Percentiles rank a stretch among this genome's conserved stretches.
phyloP scores from a whole-genome alignment of 1,284 basidiomycete genomes.

The Stereum hirsutum region DNA sequence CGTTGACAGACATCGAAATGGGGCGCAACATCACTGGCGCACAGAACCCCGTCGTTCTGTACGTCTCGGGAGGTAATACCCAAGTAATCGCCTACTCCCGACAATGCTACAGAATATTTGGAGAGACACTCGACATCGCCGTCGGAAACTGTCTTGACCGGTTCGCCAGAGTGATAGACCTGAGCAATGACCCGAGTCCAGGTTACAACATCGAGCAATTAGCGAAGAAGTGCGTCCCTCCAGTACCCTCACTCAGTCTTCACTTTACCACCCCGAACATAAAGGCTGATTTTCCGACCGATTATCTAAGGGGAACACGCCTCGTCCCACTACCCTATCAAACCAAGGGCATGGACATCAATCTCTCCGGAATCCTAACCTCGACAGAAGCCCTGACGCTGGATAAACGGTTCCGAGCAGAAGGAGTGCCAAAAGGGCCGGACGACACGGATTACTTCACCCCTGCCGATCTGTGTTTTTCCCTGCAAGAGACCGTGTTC shows the following conservation, averaged over 20 bases:
- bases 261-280: slow-evolving; percentile 1
- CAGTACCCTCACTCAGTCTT: neutral
- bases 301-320: slow-evolving; percentile 49
- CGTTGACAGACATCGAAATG: slow-evolving; percentile 89
- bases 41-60: slow-evolving; percentile 93
- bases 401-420: slow-evolving; percentile 63
- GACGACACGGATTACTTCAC: slow-evolving; percentile 74
- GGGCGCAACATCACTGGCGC: slow-evolving; percentile 93
- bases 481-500: slow-evolving; percentile 94
- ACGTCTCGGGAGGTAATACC: slow-evolving; percentile 98
- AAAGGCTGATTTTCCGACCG: too few relatives aligned
- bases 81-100: slow-evolving; percentile 99
- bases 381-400: slow-evolving; percentile 82
- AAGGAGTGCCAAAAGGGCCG: slow-evolving; percentile 25
- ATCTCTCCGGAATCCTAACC: slow-evolving; percentile 88
- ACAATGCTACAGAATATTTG: slow-evolving; percentile 96
- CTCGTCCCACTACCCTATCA: slow-evolving; percentile 86
- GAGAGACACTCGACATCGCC: slow-evolving; percentile 97
- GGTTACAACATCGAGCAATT: slow-evolving; percentile 99
- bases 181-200: slow-evolving; percentile 94
- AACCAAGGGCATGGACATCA: slow-evolving; percentile 99
- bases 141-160: slow-evolving; percentile 98
- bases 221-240: slow-evolving; percentile 68
- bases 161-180: slow-evolving; percentile 92
- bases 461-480: slow-evolving; percentile 93